phyloP scores from a whole-genome alignment of 768 basidiomycete species.

The Lentinus tigrinus region DNA sequence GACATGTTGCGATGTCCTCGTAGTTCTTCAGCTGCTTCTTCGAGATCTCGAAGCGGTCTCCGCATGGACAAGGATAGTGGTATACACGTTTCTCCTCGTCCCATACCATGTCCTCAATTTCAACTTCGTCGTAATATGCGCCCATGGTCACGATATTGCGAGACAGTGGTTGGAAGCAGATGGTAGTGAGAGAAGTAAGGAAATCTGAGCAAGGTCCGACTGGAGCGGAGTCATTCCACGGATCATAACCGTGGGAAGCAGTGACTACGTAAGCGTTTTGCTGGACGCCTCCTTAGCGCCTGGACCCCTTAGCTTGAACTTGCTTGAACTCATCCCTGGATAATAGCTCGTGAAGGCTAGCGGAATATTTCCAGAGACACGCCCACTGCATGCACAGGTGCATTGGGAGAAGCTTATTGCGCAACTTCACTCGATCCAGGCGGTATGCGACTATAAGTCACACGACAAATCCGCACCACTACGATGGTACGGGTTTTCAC shows the following conservation, averaged over 20 bases:
- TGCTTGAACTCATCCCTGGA: neutral
- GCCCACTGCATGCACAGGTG: constrained; percentile 7
- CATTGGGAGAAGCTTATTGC: neutral
- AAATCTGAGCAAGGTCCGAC: no score
- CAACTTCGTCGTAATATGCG: constrained; percentile 93
- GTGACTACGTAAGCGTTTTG: no score
- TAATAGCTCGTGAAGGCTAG: no score
- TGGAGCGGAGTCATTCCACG: no score
- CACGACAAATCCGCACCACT: constrained; percentile 6
- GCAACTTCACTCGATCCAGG: neutral
- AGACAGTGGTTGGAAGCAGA: neutral
- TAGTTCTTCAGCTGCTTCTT: constrained; percentile 80
- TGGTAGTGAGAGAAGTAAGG: neutral
- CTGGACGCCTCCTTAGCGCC: no score
- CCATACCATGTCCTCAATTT: constrained; percentile 97
- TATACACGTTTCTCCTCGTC: constrained; percentile 79
- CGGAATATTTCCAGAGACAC: neutral
- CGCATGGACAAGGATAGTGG: constrained; percentile 97
- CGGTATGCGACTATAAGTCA: constrained; percentile 13
- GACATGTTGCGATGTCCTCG: constrained; percentile 95
- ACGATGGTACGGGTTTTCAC: constrained; percentile 18
- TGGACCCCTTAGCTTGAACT: no score
- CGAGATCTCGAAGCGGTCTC: constrained; percentile 96
- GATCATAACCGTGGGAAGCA: no score
- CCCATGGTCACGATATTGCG: constrained; percentile 49